Percentiles rank a stretch among this genome's conserved stretches.
Conservation (phyloP, 257 asterid genomes). For the Voacanga thouarsii region DNA sequence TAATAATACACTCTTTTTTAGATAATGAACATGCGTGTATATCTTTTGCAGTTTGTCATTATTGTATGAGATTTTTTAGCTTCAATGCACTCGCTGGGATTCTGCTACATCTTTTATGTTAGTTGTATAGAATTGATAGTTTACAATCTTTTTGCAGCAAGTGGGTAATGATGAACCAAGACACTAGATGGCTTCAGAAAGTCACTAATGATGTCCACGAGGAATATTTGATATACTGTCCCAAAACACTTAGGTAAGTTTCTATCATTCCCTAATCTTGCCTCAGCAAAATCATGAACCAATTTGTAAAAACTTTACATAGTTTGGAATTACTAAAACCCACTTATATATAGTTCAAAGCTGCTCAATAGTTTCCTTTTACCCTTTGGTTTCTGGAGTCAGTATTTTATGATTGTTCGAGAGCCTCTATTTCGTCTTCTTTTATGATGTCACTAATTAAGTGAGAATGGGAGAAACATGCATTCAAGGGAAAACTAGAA, state of each 20-base stretch:
- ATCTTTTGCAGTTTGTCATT: neutral
- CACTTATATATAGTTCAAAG: neutral
- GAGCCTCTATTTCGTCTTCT: neutral
- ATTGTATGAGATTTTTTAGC: neutral
- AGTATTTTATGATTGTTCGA: neutral
- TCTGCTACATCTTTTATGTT: neutral
- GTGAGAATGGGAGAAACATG: neutral
- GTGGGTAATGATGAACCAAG: constrained; percentile 99
- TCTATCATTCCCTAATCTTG: neutral
- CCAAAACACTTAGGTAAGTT: constrained; percentile 67
- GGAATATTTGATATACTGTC: constrained; percentile 63
- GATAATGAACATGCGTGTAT: too few species aligned
- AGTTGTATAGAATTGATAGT: neutral
- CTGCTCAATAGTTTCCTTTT: neutral
- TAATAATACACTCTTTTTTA: neutral
- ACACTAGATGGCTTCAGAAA: constrained; percentile 89
- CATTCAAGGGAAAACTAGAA: neutral
- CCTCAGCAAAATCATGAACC: neutral
- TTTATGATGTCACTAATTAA: neutral
- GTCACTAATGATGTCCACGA: constrained; percentile 90
- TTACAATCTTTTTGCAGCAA: constrained; percentile 54
- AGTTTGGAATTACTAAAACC: neutral
- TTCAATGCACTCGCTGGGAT: neutral
- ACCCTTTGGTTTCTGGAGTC: neutral
- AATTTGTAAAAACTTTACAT: too few species aligned